Evolutionary conservation across 257 asterid genomes (phyloP).

Genomic region (Penstemon davidsonii): DNA sequence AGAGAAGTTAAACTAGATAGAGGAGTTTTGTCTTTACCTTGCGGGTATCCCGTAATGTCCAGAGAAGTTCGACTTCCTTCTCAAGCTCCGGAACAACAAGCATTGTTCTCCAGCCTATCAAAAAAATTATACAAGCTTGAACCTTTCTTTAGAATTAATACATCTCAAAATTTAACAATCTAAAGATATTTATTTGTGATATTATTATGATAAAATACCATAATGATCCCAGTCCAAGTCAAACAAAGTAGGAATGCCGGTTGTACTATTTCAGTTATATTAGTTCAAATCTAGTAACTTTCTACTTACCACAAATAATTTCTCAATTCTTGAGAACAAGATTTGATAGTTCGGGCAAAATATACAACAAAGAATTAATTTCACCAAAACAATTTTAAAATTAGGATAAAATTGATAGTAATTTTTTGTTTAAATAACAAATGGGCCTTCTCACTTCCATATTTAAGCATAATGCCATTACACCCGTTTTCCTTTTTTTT

Average conservation of each 20-base stretch:
- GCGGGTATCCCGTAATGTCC: constrained; percentile 64
- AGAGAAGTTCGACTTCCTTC: constrained; percentile 86
- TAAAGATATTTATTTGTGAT: neutral
- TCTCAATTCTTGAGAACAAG: constrained; percentile 5
- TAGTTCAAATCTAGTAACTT: neutral
- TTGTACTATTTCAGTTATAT: constrained; percentile 10
- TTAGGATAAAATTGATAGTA: neutral
- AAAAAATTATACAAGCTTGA: constrained; percentile 29
- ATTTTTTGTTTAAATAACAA: constrained; percentile 7
- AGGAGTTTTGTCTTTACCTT: constrained; percentile 52
- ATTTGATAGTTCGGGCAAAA: constrained; percentile 15
- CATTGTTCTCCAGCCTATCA: constrained; percentile 99
- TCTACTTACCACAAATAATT: constrained; percentile 12
- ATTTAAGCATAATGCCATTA: constrained; percentile 13
- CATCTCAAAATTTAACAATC: neutral
- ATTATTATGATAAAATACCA: constrained; percentile 17
- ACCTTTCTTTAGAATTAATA: constrained; percentile 28
- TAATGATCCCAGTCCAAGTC: constrained; percentile 22
- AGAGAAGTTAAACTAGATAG: constrained; percentile 54
- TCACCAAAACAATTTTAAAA: constrained; percentile 1
- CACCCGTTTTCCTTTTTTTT: neutral
- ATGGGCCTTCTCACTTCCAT: neutral
- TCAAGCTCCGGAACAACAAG: constrained; percentile 99
- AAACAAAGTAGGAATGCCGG: constrained; percentile 3
- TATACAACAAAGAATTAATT: neutral